These are phyloP conservation scores for Borovskyia barvae DNA, from an alignment of 208 protist species.

Conservation along the genomic window DNA sequence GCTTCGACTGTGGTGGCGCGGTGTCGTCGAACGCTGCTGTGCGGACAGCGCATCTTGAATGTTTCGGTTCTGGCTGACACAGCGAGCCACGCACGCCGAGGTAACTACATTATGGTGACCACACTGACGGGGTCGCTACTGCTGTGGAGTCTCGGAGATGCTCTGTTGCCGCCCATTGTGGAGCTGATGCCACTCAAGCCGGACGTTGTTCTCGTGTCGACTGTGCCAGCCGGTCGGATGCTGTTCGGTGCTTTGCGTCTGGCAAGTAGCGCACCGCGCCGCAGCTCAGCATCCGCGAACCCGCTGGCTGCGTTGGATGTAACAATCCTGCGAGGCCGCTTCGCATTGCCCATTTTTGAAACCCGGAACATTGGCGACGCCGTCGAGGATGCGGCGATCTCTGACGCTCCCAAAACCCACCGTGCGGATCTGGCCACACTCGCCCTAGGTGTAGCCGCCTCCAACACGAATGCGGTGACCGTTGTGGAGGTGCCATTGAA, in stretches of 20 bases:
- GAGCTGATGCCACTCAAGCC: slow-evolving; percentile 61
- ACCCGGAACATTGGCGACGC: slow-evolving; percentile 22
- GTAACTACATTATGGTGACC: slow-evolving; percentile 21
- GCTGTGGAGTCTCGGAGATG: slow-evolving; percentile 51
- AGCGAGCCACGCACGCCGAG: slow-evolving; percentile 1
- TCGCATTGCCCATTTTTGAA: slow-evolving; percentile 72
- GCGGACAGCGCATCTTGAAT: slow-evolving; percentile 74
- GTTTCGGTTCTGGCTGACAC: slow-evolving; percentile 40
- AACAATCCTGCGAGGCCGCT: slow-evolving; percentile 62
- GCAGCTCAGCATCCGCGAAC: background rate
- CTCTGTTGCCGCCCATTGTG: slow-evolving; percentile 38
- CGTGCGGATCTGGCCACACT: slow-evolving; percentile 13
- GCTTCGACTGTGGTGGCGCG: slow-evolving; percentile 18
- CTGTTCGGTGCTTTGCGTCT: slow-evolving; percentile 39
- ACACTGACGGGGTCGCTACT: slow-evolving; percentile 24
- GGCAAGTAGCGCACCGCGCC: background rate
- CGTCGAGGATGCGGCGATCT: slow-evolving; percentile 1
- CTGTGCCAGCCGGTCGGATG: slow-evolving; percentile 25
- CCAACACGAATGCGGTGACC: slow-evolving; percentile 8
- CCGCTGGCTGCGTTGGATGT: slow-evolving; percentile 22
- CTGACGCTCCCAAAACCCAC: background rate
- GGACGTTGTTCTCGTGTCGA: slow-evolving; percentile 47
- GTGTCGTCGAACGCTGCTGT: slow-evolving; percentile 75
- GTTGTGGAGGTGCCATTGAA: slow-evolving; percentile 26
- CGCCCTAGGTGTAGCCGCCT: slow-evolving; percentile 10